Evolutionary conservation across 2,329 filamentous ascomycete species (phyloP), one percentile per base, ranked within the genome.

Genomic region (Arthrobotrys sphaeroides): DNA sequence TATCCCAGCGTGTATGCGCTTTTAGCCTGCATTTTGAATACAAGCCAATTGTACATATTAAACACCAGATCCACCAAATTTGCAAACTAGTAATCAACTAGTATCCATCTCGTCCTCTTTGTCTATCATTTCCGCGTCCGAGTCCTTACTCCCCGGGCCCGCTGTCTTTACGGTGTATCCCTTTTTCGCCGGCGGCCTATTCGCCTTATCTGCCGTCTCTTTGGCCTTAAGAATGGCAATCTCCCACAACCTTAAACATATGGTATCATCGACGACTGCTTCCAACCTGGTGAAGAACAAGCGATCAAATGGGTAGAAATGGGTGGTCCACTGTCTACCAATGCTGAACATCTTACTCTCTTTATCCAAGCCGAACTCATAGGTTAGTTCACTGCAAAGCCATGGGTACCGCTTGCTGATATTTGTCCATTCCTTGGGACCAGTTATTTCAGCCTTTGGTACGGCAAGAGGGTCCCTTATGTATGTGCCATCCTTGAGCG

Each of bases 241-340:
- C 13, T 60, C 24, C 36, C 40, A 60, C 7, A 60, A 36, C 22
- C 5, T 60, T 26, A 45, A 60, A 18, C 36, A 43, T 28, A 60
- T 60, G 0, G 26, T 12, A 18, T 60, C 55, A 33, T 60, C 55
- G 12, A 60, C 38, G 2, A 60, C 33, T 33, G 18, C 55, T 38
- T 60, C 55, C 55, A 60, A 20, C 16, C 55, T 60, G 16, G 55
- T 60, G 10, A 60, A 60, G 12, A 60, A 60, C 12, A 60, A 28
- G 20, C 55, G 36, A 31, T 60, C 55, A 16, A 60, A 60, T 43
- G 55, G 22, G 13, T 18, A 60, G 38, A 60, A 60, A 0, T 13
- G 5, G 22, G 22, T 60, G 5, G 20, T 59, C 53, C 53, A 59
- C 20, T 28, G 7, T 7, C 3, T n/a, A 36, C 4, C 26, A 20